Evolutionary conservation across 305 asterid species (phyloP), one percentile per base, ranked within the genome.

Genomic region (Rubia peregrina): DNA sequence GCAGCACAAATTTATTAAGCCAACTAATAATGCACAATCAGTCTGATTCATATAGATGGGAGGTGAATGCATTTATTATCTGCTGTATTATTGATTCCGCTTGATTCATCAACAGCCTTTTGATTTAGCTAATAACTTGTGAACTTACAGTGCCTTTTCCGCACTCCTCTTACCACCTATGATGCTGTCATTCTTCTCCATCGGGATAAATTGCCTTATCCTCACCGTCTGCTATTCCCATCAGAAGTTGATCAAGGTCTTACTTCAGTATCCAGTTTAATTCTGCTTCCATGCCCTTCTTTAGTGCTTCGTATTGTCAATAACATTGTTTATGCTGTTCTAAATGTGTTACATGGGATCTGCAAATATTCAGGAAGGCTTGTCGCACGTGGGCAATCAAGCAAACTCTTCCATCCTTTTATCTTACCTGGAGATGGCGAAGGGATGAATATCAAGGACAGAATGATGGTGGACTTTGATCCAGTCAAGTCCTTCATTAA

Each of bases 161-260:
- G 99, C 68, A 95, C 98, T 9, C 99, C 99, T 76, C 87, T 91
- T 80, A 83, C 83, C 87, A 87, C 86, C 79, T 95, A 86, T 78
- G 90, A 95, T 72, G 99, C 97, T 9, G 91, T 92, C 71, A 68
- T 95, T 80, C 97, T 95, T 77, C 86, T 95, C 75, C 99, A 91
- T 77, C 76, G 89, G 70, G 95, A 91, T 75, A 95, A 88, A 80
- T 74, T 95, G 79, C 88, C 99, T 67, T 76, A 86, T 75, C 98
- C 99, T 65, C 86, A 82, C 42, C 92, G 73, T 75, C 92, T 95
- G 75, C 86, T 95, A 62, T 95, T 92, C 84, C 94, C 98, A 22
- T 90, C 97, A 33, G 97, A 95, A 72, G 80, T 92, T 69, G 78
- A 84, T 67, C 88, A 59, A 85, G 99, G 99, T 89, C 68, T 51